Evolutionary conservation across 2,329 filamentous ascomycete species (phyloP).

Genomic region (Fusarium oxysporum): DNA sequence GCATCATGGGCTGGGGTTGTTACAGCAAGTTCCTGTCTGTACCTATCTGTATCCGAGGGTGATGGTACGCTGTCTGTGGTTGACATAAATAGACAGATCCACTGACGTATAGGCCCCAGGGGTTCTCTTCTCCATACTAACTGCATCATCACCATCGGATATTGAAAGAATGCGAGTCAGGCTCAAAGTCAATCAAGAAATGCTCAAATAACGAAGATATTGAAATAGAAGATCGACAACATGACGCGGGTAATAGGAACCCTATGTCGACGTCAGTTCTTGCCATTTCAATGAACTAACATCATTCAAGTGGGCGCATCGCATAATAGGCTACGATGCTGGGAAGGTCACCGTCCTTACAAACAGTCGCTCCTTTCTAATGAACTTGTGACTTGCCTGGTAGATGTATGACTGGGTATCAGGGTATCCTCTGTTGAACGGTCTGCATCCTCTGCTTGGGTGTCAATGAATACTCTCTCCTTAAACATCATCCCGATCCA

Average conservation of each 20-base stretch:
- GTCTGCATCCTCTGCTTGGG: background rate
- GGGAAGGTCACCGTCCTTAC: background rate
- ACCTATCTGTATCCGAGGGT: background rate
- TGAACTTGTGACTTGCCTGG: background rate
- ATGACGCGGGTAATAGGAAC: background rate
- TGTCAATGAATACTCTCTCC: background rate
- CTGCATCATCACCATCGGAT: conserved; percentile 1
- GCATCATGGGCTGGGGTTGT: conserved; percentile 1
- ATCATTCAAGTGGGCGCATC: background rate
- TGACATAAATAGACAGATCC: conserved; percentile 18
- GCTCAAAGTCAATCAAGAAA: background rate
- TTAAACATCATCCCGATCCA: conserved; percentile 15
- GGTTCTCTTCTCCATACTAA: conserved; percentile 2
- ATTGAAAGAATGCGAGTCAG: conserved; percentile 23
- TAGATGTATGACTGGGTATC: background rate
- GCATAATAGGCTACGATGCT: background rate
- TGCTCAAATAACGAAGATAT: background rate
- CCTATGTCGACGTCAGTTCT: conserved; percentile 12
- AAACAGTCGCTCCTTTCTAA: conserved; percentile 5
- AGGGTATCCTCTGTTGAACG: background rate
- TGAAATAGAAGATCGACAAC: conserved; percentile 1
- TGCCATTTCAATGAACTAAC: background rate
- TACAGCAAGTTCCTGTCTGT: background rate
- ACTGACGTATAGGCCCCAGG: conserved; percentile 10
- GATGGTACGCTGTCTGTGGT: conserved; percentile 24